Evolutionary conservation across 192 early-diverging fungal species (phyloP).

Genomic region (Coemansia javaensis): DNA sequence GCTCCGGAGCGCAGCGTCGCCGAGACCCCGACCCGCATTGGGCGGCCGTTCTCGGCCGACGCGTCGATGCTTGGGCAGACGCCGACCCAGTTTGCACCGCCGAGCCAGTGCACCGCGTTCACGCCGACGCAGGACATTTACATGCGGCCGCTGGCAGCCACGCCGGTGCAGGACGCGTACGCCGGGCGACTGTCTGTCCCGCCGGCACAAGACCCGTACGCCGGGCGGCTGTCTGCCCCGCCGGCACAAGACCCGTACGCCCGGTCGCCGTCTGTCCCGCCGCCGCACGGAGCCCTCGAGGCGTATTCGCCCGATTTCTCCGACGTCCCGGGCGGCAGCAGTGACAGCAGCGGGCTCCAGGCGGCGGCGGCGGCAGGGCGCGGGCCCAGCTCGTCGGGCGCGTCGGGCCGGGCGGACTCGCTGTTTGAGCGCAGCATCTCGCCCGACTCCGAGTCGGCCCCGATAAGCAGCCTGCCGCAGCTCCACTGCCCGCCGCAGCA

Average conservation of each 20-base stretch:
- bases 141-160: constrained; percentile 27
- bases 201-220: too few species aligned
- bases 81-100: constrained; percentile 11
- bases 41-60: constrained; percentile 39
- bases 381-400: constrained; percentile 20
- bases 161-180: too few species aligned
- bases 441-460: constrained; percentile 23
- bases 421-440: constrained; percentile 24
- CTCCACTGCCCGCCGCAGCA: background rate
- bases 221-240: too few species aligned
- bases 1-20: background rate
- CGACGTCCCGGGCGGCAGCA: constrained; percentile 4
- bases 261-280: too few species aligned
- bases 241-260: too few species aligned
- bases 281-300: too few species aligned
- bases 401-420: constrained; percentile 11
- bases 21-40: constrained; percentile 15
- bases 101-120: constrained; percentile 3
- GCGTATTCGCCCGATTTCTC: constrained; percentile 40
- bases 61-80: constrained; percentile 35
- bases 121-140: constrained; percentile 33
- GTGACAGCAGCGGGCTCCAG: constrained; percentile 1
- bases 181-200: too few species aligned
- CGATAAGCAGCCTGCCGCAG: constrained; percentile 25
- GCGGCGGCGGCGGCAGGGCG: background rate